Conservation (phyloP, 1,284 basidiomycete species). For the Ustilago vetiveriae region DNA sequence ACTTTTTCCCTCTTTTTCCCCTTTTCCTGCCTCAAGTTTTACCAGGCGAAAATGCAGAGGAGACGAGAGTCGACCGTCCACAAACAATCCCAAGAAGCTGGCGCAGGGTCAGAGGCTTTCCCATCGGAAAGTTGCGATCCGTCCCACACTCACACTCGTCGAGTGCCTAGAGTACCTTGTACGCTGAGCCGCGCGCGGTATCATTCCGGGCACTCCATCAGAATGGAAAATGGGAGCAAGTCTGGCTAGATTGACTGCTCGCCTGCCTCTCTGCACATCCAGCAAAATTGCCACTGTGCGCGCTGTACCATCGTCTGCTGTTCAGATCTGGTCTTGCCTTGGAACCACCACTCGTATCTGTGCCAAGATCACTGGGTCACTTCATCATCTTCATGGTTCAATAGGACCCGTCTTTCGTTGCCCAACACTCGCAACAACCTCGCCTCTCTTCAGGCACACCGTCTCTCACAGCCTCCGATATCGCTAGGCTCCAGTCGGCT, state of each 20-base stretch:
- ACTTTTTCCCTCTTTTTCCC: too few species aligned
- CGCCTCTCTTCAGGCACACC: conserved; percentile 21
- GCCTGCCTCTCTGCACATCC: too few species aligned
- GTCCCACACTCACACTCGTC: conserved; percentile 1
- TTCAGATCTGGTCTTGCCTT: conserved; percentile 1
- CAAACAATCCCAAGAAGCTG: conserved; percentile 3
- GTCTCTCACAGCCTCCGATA: conserved; percentile 44
- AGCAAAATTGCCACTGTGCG: not conserved
- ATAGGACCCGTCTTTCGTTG: conserved; percentile 1
- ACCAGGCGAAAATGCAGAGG: conserved; percentile 7
- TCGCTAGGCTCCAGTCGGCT: conserved; percentile 50
- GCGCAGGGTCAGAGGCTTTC: conserved; percentile 4
- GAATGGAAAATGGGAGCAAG: not conserved
- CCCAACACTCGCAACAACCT: not conserved
- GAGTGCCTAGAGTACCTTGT: conserved; percentile 4
- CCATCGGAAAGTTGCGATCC: not conserved
- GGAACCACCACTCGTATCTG: conserved; percentile 24
- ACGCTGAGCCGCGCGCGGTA: conserved; percentile 9
- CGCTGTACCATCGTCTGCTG: not conserved
- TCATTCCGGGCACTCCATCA: not conserved
- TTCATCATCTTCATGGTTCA: conserved; percentile 12
- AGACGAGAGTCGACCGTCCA: conserved; percentile 3
- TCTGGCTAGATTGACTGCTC: too few species aligned
- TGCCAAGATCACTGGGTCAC: not conserved
- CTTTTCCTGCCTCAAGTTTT: too few species aligned